Evolutionary conservation across 345 rosid species (phyloP).

Genomic region (rapeseed (Brassica napus)): Da-Ae NC_063440.1:19066501-19067000

Average conservation of each 20-base stretch:
- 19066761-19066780: conserved; percentile 55
- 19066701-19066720: conserved; percentile 82
- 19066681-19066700: conserved; percentile 57
- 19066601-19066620: background rate
- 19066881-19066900: conserved; percentile 90
- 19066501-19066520: background rate
- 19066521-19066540: background rate
- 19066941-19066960: background rate
- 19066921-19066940: conserved; percentile 42
- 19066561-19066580: background rate
- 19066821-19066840: conserved; percentile 88
- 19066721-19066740: conserved; percentile 80
- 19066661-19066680: background rate
- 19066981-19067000: conserved; percentile 14
- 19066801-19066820: conserved; percentile 58
- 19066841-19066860: conserved; percentile 95
- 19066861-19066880: conserved; percentile 95
- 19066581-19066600: background rate
- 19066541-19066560: background rate
- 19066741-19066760: conserved; percentile 59
- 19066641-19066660: background rate
- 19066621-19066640: background rate
- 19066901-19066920: conserved; percentile 83
- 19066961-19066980: background rate
- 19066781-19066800: conserved; percentile 47